Evolutionary conservation across 2,329 filamentous ascomycete genomes (phyloP), one percentile per base, ranked within the genome.

Genomic region (Talaromyces verruculosus): DNA sequence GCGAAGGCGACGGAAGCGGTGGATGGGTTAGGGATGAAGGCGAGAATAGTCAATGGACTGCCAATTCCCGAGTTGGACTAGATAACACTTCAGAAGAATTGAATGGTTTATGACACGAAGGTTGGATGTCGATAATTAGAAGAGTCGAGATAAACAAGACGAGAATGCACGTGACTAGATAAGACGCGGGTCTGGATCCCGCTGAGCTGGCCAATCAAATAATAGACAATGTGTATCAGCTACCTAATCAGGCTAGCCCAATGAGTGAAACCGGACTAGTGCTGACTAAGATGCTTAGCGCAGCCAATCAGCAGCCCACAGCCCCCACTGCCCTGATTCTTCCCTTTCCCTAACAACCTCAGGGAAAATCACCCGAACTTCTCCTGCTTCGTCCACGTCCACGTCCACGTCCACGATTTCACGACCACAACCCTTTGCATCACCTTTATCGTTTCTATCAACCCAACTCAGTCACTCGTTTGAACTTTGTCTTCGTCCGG

Each of bases 31-130:
- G 91, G 91, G 0, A 79, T 85, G 69, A 87, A 84, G 72, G 86
- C 93, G 79, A 91, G 89, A 81, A 82, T 95, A 65, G 85, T 91
- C 60, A 87, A 93, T 72, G 91, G 92, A 65, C 76, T 93, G 71
- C 90, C 91, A 1, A 87, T 94, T 37, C 91, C 91, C 2, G 90
- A 92, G 71, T 78, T 87, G 45, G 85, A 87, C 74, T 87, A 30
- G 25, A 49, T 22, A 22, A 22, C 6, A 8, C 39, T 28, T 6
- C 2, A 11, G 13, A 28, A 30, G 5, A 51, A 47, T 25, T 15
- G 13, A 43, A 43, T 43, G 6, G 17, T 43, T n/a, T 3, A 43
- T 43, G 17, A n/a, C 1, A 19, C 8, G 41, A 6, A 43, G 41
- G 17, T 1, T 8, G 39, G 3, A 35, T 11, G 33, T 35, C 10